Evolutionary conservation across 2,329 filamentous ascomycete genomes (phyloP).

Genomic region (Akanthomyces dipterigenus): DNA sequence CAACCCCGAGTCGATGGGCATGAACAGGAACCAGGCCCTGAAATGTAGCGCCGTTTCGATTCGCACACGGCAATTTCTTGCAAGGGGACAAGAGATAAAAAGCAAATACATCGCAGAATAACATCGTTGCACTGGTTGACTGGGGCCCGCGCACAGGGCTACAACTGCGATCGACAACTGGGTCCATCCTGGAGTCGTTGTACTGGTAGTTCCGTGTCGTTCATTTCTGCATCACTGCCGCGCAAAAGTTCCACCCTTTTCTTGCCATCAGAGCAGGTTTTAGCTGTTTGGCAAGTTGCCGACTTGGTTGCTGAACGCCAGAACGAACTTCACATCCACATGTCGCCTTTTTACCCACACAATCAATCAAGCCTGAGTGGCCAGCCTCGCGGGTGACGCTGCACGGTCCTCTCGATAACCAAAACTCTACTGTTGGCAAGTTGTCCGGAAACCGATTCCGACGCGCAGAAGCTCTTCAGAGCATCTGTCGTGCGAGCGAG

Average conservation of each 20-base stretch:
- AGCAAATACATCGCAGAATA: background rate
- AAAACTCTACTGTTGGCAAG: background rate
- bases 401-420: background rate
- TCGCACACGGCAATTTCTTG: background rate
- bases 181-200: background rate
- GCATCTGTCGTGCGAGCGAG: background rate
- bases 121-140: background rate
- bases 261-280: background rate
- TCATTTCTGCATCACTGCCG: background rate
- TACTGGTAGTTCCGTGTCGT: background rate
- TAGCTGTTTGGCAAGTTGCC: background rate
- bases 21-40: background rate
- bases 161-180: background rate
- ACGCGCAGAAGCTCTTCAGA: background rate
- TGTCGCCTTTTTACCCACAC: too few relatives aligned
- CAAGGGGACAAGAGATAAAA: too few relatives aligned
- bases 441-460: too few relatives aligned
- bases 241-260: too few relatives aligned
- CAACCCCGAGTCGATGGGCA: background rate
- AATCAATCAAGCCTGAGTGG: too few relatives aligned
- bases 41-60: background rate
- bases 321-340: too few relatives aligned
- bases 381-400: background rate
- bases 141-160: background rate
- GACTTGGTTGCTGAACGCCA: too few relatives aligned